Evolutionary conservation across 176 grass and related monocot genomes (phyloP), one percentile per base, ranked within the genome.

Genomic region (Oryza glaberrima): DNA sequence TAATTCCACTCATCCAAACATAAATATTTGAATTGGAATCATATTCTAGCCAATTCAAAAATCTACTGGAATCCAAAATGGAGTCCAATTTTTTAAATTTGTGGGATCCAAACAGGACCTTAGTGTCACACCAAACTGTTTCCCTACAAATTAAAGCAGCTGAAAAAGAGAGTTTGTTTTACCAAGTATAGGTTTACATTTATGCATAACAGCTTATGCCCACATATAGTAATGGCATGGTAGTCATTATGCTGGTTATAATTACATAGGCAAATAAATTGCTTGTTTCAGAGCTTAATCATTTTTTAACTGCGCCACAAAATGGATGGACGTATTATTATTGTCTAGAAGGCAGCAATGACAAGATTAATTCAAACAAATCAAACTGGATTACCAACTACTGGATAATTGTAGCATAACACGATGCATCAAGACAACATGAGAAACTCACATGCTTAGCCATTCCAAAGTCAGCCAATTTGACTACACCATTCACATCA

Each of bases 401-500:
- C 34, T 23, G 4, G 11, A 19, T 47, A 86, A 49, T 71, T 86
- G 78, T 60, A 51, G 52, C 60, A 81, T 26, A 79, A 80, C 72
- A 81, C 14, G 69, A 58, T 46, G 73, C 14, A 56, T n/a, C 32
- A 78, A n/a, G 12, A 17, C 2, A 0, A 19, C 9, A 75, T 11
- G 28, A 77, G 51, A 67, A 63, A 88, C 93, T 93, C 76, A 98
- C 96, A 92, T 96, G 93, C 72, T 99, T 99, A 82, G 96, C 96
- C 96, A 96, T 99, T 75, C 96, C 96, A 84, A 99, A 99, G 80
- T 99, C 96, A 75, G 96, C 96, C 73, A 99, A 81, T 88, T 99
- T 99, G 10, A 99, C 94, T 70, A 99, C 88, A 52, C 96, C 96
- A 86, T 96, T 94, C 56, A 90, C 87, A 77, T 99, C 96, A 85